Evolutionary conservation across 1,284 basidiomycete genomes (phyloP).

Genomic region (Apiotrichum brassicae): DNA sequence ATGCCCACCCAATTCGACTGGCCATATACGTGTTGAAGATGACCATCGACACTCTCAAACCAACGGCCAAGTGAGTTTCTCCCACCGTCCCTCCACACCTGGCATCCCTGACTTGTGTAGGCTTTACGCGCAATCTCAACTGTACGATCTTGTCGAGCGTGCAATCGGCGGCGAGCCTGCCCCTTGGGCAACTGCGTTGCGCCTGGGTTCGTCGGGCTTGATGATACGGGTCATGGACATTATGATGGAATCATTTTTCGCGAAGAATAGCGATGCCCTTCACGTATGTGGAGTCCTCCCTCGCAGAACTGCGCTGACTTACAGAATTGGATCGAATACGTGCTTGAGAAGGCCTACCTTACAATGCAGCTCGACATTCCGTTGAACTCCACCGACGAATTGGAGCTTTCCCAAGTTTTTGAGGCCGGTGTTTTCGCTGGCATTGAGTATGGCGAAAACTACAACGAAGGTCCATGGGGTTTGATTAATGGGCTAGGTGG

Average conservation of each 20-base stretch:
- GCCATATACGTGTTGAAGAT: slow-evolving; percentile 1
- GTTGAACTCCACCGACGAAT: slow-evolving; percentile 63
- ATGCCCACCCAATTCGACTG: background rate
- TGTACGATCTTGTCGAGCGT: slow-evolving; percentile 6
- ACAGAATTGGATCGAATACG: slow-evolving; percentile 63
- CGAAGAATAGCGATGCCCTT: background rate
- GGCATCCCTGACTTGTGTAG: background rate
- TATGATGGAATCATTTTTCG: background rate
- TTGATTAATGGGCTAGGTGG: slow-evolving; percentile 6
- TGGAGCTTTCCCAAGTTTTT: slow-evolving; percentile 63
- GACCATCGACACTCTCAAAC: background rate
- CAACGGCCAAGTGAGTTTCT: slow-evolving; percentile 2
- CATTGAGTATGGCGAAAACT: slow-evolving; percentile 11
- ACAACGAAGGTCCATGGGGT: slow-evolving; percentile 5
- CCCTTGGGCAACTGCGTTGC: slow-evolving; percentile 3
- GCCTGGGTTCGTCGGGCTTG: background rate
- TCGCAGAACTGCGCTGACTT: background rate
- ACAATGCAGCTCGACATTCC: slow-evolving; percentile 67
- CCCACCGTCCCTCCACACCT: background rate
- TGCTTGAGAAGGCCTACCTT: slow-evolving; percentile 68
- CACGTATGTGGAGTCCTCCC: background rate
- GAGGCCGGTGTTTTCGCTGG: slow-evolving; percentile 55
- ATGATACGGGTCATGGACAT: background rate
- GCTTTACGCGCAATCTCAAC: slow-evolving; percentile 3
- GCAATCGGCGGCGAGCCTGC: slow-evolving; percentile 1